These are phyloP conservation scores for Candida taoyuanica DNA, from an alignment of 805 yeast genomes.

Conservation along the genomic window DNA sequence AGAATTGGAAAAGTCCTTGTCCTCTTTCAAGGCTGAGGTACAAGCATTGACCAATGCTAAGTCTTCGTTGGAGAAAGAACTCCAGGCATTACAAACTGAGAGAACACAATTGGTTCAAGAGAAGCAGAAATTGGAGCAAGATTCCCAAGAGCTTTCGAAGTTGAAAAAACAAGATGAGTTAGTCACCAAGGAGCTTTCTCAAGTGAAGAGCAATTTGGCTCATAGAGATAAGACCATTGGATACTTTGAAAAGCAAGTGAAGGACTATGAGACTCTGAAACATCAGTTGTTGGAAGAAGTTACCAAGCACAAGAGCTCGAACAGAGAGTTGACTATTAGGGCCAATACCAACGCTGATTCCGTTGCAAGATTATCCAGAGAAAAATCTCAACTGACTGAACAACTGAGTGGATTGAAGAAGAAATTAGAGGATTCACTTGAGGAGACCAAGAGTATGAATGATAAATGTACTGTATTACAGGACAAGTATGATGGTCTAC, in stretches of 20 bases:
- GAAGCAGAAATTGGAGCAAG: slow-evolving; percentile 15
- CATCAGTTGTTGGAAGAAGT: slow-evolving; percentile 22
- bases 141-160: slow-evolving; percentile 17
- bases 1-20: slow-evolving; percentile 7
- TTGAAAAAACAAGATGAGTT: slow-evolving; percentile 21
- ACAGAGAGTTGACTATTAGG: slow-evolving; percentile 27
- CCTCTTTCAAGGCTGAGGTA: slow-evolving; percentile 7
- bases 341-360: slow-evolving; percentile 31
- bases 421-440: slow-evolving; percentile 31
- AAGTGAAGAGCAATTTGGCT: slow-evolving; percentile 14
- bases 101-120: slow-evolving; percentile 23
- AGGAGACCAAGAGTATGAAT: slow-evolving; percentile 37
- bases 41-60: slow-evolving; percentile 19
- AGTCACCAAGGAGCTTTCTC: slow-evolving; percentile 21
- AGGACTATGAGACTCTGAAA: slow-evolving; percentile 31
- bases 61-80: slow-evolving; percentile 12
- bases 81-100: slow-evolving; percentile 21
- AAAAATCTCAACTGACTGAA: slow-evolving; percentile 31
- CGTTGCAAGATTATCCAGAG: slow-evolving; percentile 30
- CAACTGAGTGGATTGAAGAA: slow-evolving; percentile 38
- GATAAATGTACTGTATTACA: slow-evolving; percentile 38
- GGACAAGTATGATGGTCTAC: slow-evolving; percentile 35
- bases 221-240: slow-evolving; percentile 36
- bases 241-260: slow-evolving; percentile 38
- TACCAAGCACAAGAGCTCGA: slow-evolving; percentile 22